These are phyloP conservation scores for Tuber brumale DNA, from an alignment of 495 filamentous ascomycete species.

Conservation along the genomic window DNA sequence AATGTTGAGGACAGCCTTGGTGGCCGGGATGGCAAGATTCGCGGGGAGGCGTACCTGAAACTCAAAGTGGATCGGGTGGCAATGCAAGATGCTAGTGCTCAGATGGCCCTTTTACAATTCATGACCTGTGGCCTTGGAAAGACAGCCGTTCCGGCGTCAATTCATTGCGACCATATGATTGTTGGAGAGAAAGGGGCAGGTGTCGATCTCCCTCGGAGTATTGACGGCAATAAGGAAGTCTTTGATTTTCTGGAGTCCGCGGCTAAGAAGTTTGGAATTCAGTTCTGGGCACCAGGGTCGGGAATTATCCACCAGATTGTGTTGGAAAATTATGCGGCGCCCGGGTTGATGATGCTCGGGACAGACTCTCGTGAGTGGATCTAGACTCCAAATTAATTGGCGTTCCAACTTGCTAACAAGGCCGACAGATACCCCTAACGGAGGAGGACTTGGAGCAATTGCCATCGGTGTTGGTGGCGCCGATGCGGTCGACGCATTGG, in stretches of 20 bases:
- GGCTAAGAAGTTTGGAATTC: slow-evolving; percentile 91
- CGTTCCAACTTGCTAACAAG: slow-evolving; percentile 5
- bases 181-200: slow-evolving; percentile 86
- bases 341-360: slow-evolving; percentile 98
- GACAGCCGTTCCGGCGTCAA: slow-evolving; percentile 93
- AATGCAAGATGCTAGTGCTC: slow-evolving; percentile 97
- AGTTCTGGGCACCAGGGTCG: slow-evolving; percentile 98
- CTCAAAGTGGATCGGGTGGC: slow-evolving; percentile 96
- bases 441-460: slow-evolving; percentile 83
- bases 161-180: slow-evolving; percentile 99
- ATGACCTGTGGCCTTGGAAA: slow-evolving; percentile 90
- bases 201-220: slow-evolving; percentile 76
- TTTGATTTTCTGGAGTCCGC: slow-evolving; percentile 96
- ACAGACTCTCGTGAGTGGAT: slow-evolving; percentile 66
- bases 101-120: slow-evolving; percentile 97
- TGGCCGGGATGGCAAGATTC: slow-evolving; percentile 71
- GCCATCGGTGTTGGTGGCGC: slow-evolving; percentile 97
- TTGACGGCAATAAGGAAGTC: slow-evolving; percentile 89
- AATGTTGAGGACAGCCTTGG: slow-evolving; percentile 78
- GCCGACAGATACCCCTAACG: slow-evolving; percentile 71
- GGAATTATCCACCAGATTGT: slow-evolving; percentile 99
- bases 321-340: slow-evolving; percentile 95
- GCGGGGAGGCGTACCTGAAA: slow-evolving; percentile 88
- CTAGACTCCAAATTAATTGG: neutral
- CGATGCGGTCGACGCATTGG: slow-evolving; percentile 93